These are phyloP conservation scores for Lipomyces spencermartinsiae DNA, from an alignment of 805 yeast species.

Conservation along the genomic window DNA sequence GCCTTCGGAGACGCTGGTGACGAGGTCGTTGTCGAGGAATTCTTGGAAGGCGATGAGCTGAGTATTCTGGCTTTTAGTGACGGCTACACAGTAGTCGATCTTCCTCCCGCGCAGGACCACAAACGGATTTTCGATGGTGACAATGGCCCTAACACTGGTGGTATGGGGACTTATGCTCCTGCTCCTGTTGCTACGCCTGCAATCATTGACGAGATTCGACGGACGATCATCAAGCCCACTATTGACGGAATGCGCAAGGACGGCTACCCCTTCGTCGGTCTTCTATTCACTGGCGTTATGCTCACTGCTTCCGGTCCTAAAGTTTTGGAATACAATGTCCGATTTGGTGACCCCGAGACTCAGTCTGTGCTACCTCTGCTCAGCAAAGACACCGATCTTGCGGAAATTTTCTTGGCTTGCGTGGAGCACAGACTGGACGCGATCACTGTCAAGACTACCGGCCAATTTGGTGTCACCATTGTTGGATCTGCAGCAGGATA, in stretches of 20 bases:
- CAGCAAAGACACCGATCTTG: constrained; percentile 84
- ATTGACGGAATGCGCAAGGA: constrained; percentile 96
- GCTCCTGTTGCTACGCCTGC: constrained; percentile 91
- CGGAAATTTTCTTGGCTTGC: constrained; percentile 89
- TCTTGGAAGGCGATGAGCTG: constrained; percentile 94
- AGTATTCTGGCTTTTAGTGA: constrained; percentile 90
- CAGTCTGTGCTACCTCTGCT: constrained; percentile 93
- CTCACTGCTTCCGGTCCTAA: constrained; percentile 87
- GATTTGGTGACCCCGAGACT: constrained; percentile 99
- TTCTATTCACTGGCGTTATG: constrained; percentile 94
- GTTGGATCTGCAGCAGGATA: constrained; percentile 98
- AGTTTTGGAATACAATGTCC: constrained; percentile 94
- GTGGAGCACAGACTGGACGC: constrained; percentile 94
- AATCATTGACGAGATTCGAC: constrained; percentile 71
- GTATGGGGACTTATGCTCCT: constrained; percentile 99
- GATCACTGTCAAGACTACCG: constrained; percentile 58
- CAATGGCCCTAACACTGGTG: constrained; percentile 95
- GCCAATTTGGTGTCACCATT: constrained; percentile 84
- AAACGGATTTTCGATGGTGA: constrained; percentile 94
- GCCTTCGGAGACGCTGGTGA: constrained; percentile 95
- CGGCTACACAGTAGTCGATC: constrained; percentile 86
- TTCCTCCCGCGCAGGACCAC: constrained; percentile 99
- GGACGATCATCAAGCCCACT: constrained; percentile 83
- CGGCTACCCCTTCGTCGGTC: constrained; percentile 94
- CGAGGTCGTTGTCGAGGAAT: constrained; percentile 94